Conservation (phyloP, 768 basidiomycete genomes). For the Auriscalpium vulgare region DNA sequence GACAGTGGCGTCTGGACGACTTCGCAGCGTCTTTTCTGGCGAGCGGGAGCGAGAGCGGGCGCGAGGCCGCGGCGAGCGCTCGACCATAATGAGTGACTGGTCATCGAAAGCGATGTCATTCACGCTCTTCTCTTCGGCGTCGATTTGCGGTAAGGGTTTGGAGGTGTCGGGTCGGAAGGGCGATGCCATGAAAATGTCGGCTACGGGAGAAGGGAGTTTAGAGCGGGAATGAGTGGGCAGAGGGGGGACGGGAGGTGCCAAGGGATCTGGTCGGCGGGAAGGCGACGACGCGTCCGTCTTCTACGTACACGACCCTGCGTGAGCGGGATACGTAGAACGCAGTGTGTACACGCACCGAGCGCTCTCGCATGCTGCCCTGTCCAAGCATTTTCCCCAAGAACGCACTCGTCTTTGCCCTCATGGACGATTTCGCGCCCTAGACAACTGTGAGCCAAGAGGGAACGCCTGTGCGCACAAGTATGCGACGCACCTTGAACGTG, state of each 20-base stretch:
- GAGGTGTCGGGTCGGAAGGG: slow-evolving; percentile 28
- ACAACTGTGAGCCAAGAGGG: slow-evolving; percentile 2
- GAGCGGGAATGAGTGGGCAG: neutral
- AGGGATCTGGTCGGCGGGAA: slow-evolving; percentile 3
- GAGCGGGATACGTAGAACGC: slow-evolving; percentile 8
- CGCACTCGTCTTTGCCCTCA: slow-evolving; percentile 72
- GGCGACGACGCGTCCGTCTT: slow-evolving; percentile 24
- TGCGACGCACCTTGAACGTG: slow-evolving; percentile 39
- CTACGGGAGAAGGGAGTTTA: slow-evolving; percentile 29
- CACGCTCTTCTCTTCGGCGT: slow-evolving; percentile 24
- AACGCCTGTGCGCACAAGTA: slow-evolving; percentile 5
- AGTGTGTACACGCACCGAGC: slow-evolving; percentile 43
- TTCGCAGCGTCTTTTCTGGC: slow-evolving; percentile 18
- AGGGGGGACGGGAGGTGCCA: slow-evolving; percentile 20
- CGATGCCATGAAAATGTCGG: slow-evolving; percentile 40
- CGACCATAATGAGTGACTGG: slow-evolving; percentile 50
- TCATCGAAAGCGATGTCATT: slow-evolving; percentile 40
- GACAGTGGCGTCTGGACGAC: neutral
- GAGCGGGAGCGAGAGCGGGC: slow-evolving; percentile 17
- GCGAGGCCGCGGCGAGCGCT: slow-evolving; percentile 22
- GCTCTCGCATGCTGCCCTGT: slow-evolving; percentile 54
- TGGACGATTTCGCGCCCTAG: slow-evolving; percentile 51
- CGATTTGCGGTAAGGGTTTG: slow-evolving; percentile 63
- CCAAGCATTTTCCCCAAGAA: slow-evolving; percentile 77
- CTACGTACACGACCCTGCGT: slow-evolving; percentile 6